Evolutionary conservation across 2,329 filamentous ascomycete species (phyloP).

Genomic region (Aureobasidium sp.): DNA sequence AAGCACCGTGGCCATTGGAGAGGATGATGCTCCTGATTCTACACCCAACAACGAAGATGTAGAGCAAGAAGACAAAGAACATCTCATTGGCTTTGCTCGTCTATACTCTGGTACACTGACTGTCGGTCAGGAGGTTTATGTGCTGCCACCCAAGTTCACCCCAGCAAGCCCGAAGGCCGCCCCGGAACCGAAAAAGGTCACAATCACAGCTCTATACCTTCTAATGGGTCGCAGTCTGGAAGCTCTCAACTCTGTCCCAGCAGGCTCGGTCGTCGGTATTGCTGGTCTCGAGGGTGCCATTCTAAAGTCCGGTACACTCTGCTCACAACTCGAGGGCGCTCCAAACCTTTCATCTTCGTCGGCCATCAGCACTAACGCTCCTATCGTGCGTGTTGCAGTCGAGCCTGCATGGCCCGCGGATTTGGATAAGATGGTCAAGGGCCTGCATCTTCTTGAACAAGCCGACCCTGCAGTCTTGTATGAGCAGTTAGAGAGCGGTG

Average conservation of each 20-base stretch:
- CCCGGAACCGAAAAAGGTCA: slow-evolving; percentile 74
- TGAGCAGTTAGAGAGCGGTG: slow-evolving; percentile 83
- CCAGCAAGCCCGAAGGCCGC: slow-evolving; percentile 65
- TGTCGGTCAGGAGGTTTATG: slow-evolving; percentile 85
- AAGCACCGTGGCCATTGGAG: slow-evolving; percentile 53
- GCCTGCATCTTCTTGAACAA: slow-evolving; percentile 79
- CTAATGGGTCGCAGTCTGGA: slow-evolving; percentile 92
- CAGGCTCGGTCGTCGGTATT: slow-evolving; percentile 92
- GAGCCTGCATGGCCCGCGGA: slow-evolving; percentile 87
- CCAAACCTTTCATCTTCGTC: slow-evolving; percentile 85
- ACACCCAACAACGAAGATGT: slow-evolving; percentile 32
- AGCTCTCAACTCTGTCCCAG: slow-evolving; percentile 73
- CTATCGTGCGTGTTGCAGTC: slow-evolving; percentile 92
- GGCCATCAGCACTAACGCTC: slow-evolving; percentile 61
- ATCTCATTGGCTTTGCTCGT: slow-evolving; percentile 88
- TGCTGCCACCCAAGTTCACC: slow-evolving; percentile 87
- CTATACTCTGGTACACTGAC: slow-evolving; percentile 86
- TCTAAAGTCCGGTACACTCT: slow-evolving; percentile 92
- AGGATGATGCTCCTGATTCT: slow-evolving; percentile 29
- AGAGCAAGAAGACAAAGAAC: slow-evolving; percentile 64
- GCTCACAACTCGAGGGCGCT: slow-evolving; percentile 76
- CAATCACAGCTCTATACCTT: slow-evolving; percentile 81
- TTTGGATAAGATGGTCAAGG: slow-evolving; percentile 88
- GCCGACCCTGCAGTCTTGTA: slow-evolving; percentile 96
- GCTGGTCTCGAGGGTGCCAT: slow-evolving; percentile 86